phyloP scores from a whole-genome alignment of 1,139 yeast species.

The Komagataea norvegica region DNA sequence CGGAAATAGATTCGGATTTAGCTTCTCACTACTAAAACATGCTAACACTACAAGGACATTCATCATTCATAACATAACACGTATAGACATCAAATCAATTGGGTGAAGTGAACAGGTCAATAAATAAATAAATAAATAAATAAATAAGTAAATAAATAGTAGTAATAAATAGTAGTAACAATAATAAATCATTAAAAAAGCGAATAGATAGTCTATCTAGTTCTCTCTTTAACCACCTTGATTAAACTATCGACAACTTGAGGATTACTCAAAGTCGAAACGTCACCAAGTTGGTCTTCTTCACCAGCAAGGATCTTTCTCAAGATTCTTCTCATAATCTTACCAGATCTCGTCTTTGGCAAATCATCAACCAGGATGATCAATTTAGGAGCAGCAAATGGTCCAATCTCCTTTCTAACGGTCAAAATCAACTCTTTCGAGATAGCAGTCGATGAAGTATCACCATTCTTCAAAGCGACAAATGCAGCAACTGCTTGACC shows the following conservation, averaged over 20 bases:
- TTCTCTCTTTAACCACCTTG: slow-evolving; percentile 44
- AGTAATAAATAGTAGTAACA: slow-evolving; percentile 2
- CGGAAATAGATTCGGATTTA: too few relatives aligned
- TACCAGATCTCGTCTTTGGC: slow-evolving; percentile 82
- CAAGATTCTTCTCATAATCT: slow-evolving; percentile 78
- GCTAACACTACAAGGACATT: too few relatives aligned
- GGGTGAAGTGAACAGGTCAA: too few relatives aligned
- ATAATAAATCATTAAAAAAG: too few relatives aligned
- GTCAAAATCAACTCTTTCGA: slow-evolving; percentile 68
- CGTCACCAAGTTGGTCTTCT: slow-evolving; percentile 74
- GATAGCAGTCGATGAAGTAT: slow-evolving; percentile 35
- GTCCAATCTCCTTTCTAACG: slow-evolving; percentile 77
- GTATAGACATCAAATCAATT: too few relatives aligned
- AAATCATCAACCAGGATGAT: slow-evolving; percentile 69
- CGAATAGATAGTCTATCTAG: not conserved
- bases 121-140: not conserved
- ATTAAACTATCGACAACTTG: slow-evolving; percentile 63
- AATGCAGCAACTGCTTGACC: slow-evolving; percentile 84
- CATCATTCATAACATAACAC: too few relatives aligned
- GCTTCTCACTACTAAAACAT: too few relatives aligned
- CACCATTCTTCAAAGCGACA: slow-evolving; percentile 54
- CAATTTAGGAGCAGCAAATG: slow-evolving; percentile 77
- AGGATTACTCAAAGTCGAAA: slow-evolving; percentile 73
- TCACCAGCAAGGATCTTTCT: slow-evolving; percentile 76
- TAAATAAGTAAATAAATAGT: slow-evolving; percentile 1